A percentile compares a stretch with the other conserved stretches of the same genome.
Evolutionary conservation across 2,329 filamentous ascomycete genomes (phyloP).

Genomic region (Geosmithia morbida): DNA sequence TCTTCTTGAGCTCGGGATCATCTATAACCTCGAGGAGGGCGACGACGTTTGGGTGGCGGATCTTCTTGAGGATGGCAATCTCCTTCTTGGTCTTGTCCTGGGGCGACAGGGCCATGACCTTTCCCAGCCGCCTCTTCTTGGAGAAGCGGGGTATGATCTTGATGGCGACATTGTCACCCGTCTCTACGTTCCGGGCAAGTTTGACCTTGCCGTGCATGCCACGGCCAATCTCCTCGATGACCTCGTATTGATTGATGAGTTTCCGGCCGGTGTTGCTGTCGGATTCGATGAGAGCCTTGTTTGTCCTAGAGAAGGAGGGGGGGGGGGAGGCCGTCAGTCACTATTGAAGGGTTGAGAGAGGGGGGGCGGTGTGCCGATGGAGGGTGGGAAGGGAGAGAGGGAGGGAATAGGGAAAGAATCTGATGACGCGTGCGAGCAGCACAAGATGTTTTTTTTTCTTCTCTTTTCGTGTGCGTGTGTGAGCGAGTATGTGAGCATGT

Average conservation of each 20-base stretch:
- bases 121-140: slow-evolving; percentile 82
- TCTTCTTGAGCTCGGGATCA: slow-evolving; percentile 90
- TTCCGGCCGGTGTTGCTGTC: slow-evolving; percentile 85
- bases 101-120: slow-evolving; percentile 50
- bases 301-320: slow-evolving; percentile 42
- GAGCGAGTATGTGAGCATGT: too few species aligned
- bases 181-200: slow-evolving; percentile 68
- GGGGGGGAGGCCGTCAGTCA: background rate
- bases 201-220: slow-evolving; percentile 98
- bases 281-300: slow-evolving; percentile 81
- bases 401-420: too few species aligned
- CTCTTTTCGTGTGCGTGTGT: too few species aligned
- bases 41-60: slow-evolving; percentile 92
- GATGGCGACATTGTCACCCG: slow-evolving; percentile 74
- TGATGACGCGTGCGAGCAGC: too few species aligned
- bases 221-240: slow-evolving; percentile 89
- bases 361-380: background rate
- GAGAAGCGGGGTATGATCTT: slow-evolving; percentile 97
- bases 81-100: slow-evolving; percentile 84
- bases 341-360: background rate
- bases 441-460: too few species aligned
- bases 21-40: slow-evolving; percentile 94
- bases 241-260: slow-evolving; percentile 94
- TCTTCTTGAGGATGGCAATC: slow-evolving; percentile 97
- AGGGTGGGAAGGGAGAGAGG: too few species aligned